Evolutionary conservation across 2,329 filamentous ascomycete species (phyloP).

Genomic region (Aspergillus sp.): DNA sequence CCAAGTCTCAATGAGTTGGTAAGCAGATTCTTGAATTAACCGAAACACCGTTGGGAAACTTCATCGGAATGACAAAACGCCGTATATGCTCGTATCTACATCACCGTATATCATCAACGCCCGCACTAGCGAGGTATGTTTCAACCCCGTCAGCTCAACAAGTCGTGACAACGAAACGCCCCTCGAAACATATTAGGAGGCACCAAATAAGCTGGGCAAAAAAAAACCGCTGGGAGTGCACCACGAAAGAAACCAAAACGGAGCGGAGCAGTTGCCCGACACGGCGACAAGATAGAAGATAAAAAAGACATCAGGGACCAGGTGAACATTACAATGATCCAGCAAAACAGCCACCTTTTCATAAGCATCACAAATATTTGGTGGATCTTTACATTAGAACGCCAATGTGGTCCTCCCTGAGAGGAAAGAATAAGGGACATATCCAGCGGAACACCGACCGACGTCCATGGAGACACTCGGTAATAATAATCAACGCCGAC

Average conservation of each 20-base stretch:
- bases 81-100: slow-evolving; percentile 45
- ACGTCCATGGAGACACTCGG: slow-evolving; percentile 12
- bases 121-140: slow-evolving; percentile 19
- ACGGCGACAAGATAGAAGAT: slow-evolving; percentile 14
- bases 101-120: slow-evolving; percentile 34
- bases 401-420: slow-evolving; percentile 9
- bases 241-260: slow-evolving; percentile 15
- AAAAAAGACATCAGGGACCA: slow-evolving; percentile 14
- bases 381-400: slow-evolving; percentile 20
- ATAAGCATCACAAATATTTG: slow-evolving; percentile 23
- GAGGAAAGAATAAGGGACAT: slow-evolving; percentile 10
- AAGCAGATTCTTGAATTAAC: slow-evolving; percentile 21
- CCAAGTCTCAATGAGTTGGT: slow-evolving; percentile 21
- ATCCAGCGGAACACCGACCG: slow-evolving; percentile 12
- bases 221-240: slow-evolving; percentile 20
- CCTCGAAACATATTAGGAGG: slow-evolving; percentile 21
- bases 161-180: slow-evolving; percentile 25
- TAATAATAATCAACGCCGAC: slow-evolving; percentile 14
- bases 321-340: slow-evolving; percentile 20
- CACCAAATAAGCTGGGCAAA: slow-evolving; percentile 12
- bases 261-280: slow-evolving; percentile 13
- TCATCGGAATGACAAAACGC: slow-evolving; percentile 30
- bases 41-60: slow-evolving; percentile 17
- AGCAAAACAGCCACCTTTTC: slow-evolving; percentile 33
- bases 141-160: slow-evolving; percentile 25